Conservation (phyloP, 805 yeast genomes). For the Metschnikowia koreensis region DNA sequence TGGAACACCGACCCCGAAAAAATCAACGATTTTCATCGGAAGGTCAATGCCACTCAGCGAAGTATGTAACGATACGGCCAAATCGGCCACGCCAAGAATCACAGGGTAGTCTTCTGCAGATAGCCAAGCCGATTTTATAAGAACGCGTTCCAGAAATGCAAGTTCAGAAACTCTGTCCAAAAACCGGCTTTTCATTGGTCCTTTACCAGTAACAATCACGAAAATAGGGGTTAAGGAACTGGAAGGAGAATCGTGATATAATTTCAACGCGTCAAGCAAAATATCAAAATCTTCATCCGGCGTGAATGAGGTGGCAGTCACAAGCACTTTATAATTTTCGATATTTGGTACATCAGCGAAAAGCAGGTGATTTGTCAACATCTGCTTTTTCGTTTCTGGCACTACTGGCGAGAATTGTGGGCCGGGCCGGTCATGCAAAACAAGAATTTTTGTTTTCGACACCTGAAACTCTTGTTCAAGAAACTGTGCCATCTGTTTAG, state of each 20-base stretch:
- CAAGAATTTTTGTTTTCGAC: conserved; percentile 44
- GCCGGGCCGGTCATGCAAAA: conserved; percentile 86
- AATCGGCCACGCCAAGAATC: conserved; percentile 71
- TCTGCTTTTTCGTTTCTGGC: conserved; percentile 28
- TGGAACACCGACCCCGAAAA: conserved; percentile 95
- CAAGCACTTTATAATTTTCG: conserved; percentile 56
- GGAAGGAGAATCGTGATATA: conserved; percentile 45
- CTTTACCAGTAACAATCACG: conserved; percentile 94
- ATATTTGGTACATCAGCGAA: conserved; percentile 26
- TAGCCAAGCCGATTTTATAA: conserved; percentile 73
- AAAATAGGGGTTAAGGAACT: conserved; percentile 46
- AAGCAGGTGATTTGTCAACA: conserved; percentile 24
- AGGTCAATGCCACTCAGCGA: conserved; percentile 92
- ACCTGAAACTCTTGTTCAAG: conserved; percentile 57
- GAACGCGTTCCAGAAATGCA: conserved; percentile 47
- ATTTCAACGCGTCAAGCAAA: conserved; percentile 63
- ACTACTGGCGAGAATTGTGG: conserved; percentile 56
- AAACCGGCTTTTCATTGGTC: conserved; percentile 69
- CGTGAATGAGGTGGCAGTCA: conserved; percentile 91
- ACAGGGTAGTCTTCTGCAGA: conserved; percentile 74
- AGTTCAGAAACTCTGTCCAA: conserved; percentile 44
- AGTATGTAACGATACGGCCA: conserved; percentile 86
- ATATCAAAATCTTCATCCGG: conserved; percentile 87
- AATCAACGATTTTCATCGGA: conserved; percentile 96
- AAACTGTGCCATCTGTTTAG: conserved; percentile 65